These are phyloP conservation scores for Smithsoniella earleae DNA, from an alignment of 163 green algal genomes.

Conservation along the genomic window DNA sequence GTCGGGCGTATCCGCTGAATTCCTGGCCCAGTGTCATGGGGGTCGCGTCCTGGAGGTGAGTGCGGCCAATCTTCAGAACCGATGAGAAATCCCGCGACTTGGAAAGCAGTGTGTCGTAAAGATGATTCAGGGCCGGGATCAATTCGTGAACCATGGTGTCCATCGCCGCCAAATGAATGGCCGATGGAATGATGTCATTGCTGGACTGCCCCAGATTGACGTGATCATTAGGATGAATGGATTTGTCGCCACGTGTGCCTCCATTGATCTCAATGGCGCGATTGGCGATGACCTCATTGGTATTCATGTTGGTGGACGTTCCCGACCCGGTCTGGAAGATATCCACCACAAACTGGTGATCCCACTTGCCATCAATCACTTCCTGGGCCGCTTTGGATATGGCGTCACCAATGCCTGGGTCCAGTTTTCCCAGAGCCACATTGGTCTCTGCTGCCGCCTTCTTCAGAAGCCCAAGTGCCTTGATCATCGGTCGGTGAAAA, in stretches of 20 bases:
- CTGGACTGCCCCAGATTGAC: neutral
- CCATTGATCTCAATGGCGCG: conserved; percentile 35
- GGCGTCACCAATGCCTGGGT: conserved; percentile 35
- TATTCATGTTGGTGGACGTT: conserved; percentile 46
- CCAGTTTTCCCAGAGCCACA: conserved; percentile 24
- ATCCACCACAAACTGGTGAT: conserved; percentile 40
- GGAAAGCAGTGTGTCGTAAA: no score
- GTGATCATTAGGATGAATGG: neutral
- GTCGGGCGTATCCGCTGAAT: neutral
- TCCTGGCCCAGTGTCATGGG: neutral
- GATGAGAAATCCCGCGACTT: no score
- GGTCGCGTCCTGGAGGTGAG: neutral
- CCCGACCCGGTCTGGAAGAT: conserved; percentile 41
- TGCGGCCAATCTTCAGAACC: neutral
- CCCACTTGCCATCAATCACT: conserved; percentile 42
- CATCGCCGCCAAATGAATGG: no score
- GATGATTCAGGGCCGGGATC: no score
- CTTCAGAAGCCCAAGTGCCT: neutral
- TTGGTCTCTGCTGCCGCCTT: neutral
- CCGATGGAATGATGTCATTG: neutral
- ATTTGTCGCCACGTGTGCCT: conserved; percentile 4
- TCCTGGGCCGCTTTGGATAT: conserved; percentile 41
- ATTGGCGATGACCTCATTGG: conserved; percentile 45
- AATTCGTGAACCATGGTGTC: no score
- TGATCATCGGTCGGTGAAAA: neutral